A percentile compares a stretch with the other conserved stretches of the same genome.
Conservation (phyloP, 441 rosid genomes). For the Populus hybrid region DNA sequence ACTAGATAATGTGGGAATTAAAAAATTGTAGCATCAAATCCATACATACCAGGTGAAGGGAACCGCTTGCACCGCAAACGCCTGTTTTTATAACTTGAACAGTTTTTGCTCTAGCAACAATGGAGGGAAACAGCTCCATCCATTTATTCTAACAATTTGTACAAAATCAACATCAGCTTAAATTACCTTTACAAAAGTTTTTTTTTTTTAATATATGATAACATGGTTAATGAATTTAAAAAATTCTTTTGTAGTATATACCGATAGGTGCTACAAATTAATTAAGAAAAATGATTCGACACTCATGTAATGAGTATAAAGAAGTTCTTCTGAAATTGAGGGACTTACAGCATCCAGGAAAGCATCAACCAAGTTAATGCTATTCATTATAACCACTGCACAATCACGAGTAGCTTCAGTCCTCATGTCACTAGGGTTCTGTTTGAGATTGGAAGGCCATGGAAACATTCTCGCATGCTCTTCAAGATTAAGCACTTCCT, state of each 20-base stretch:
- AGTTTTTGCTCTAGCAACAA: slow-evolving; percentile 79
- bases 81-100: slow-evolving; percentile 64
- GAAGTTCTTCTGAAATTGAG: neutral
- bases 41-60: slow-evolving; percentile 64
- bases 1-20: neutral
- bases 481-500: slow-evolving; percentile 48
- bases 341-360: slow-evolving; percentile 76
- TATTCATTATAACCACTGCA: slow-evolving; percentile 84
- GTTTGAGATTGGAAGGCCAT: slow-evolving; percentile 51
- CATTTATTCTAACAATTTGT: slow-evolving; percentile 58
- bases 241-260: neutral
- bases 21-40: neutral
- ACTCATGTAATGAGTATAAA: neutral
- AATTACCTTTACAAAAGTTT: neutral
- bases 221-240: neutral
- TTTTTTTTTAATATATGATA: neutral
- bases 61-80: slow-evolving; percentile 66
- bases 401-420: slow-evolving; percentile 68
- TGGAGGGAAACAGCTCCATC: slow-evolving; percentile 88
- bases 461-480: slow-evolving; percentile 66
- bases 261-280: neutral
- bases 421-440: slow-evolving; percentile 36
- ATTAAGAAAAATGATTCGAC: neutral
- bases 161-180: neutral
- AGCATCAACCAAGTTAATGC: slow-evolving; percentile 73